Base-by-base conservation (phyloP, 495 filamentous ascomycete genomes). In the Cladorrhinum samala region DNA sequence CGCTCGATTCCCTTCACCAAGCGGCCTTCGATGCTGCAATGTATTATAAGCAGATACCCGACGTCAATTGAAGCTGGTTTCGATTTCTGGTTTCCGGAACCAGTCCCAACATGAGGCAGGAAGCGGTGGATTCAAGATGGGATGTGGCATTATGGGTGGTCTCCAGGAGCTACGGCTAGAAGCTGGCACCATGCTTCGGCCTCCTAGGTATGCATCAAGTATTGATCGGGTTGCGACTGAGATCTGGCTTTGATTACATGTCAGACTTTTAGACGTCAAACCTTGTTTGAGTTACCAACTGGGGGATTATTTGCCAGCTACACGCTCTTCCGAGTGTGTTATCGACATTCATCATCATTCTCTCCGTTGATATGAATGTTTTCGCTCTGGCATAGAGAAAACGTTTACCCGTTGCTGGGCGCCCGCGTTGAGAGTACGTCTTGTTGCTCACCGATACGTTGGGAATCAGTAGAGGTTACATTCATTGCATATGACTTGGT, bases 381-480 rank as follows among this genome's bases (percentile, higher is more conserved):
- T 67, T 65, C 64, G 60, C 64, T 50, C 64, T 68, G 66, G 64
- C 66, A 65, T 62, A 67, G 66, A 68, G 57, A 9, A 55, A 47
- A 65, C 42, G 33, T 52, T 30, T 45, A 65, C 66, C 54, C 66
- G 47, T 65, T 68, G 60, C 64, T 67, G 66, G 66, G 65, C 65
- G 58, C 66, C 66, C 66, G 52, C 53, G 51, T 65, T 48, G 55
- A 68, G 64, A 63, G 56, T 39, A 58, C 62, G 64, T 63, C 50
- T 59, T 68, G 64, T 37, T 51, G 30, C 52, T 65, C 53, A 36
- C 19, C 13, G 64, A 67, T 43, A 60, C 56, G 52, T 53, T 63
- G 64, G 66, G 66, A 67, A 68, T 68, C 60, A 68, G 62, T 62
- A 67, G 66, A 68, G 66, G 66, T 68, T 63, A 68, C 64, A 68